These are phyloP conservation scores for Heterobasidion parviporum DNA, from an alignment of 1,284 basidiomycete species.

Conservation along the genomic window DNA sequence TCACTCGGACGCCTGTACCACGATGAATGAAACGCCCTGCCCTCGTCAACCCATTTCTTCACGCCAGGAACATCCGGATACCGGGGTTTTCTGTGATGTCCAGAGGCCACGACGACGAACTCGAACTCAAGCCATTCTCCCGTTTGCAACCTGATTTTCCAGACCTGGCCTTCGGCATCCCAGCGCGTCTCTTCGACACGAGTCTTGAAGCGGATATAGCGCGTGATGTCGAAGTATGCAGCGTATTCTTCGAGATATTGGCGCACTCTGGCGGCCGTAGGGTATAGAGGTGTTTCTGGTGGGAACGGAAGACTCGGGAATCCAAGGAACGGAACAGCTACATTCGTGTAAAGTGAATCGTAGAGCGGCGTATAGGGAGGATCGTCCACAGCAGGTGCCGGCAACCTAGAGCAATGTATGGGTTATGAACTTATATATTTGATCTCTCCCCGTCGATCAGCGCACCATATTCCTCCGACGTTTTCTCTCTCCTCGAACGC, in stretches of 20 bases:
- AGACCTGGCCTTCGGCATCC: constrained; percentile 25
- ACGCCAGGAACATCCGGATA: constrained; percentile 55
- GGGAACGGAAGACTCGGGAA: constrained; percentile 57
- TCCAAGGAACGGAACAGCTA: constrained; percentile 71
- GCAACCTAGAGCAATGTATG: constrained; percentile 33
- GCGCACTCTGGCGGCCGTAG: constrained; percentile 45
- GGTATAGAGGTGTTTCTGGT: constrained; percentile 62
- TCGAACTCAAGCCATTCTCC: constrained; percentile 42
- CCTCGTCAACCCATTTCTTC: constrained; percentile 40
- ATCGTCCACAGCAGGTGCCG: constrained; percentile 38
- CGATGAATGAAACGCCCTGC: constrained; percentile 51
- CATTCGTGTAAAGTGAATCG: constrained; percentile 69
- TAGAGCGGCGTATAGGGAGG: constrained; percentile 65
- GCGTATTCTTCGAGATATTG: constrained; percentile 59
- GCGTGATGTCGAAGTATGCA: constrained; percentile 42
- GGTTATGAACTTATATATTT: not conserved
- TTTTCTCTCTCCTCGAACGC: constrained; percentile 57
- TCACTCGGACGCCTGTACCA: constrained; percentile 54
- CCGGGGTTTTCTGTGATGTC: constrained; percentile 59
- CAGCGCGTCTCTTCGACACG: constrained; percentile 37
- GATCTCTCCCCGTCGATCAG: not conserved
- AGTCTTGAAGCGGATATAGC: constrained; percentile 48
- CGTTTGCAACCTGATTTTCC: constrained; percentile 37
- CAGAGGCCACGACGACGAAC: constrained; percentile 61
- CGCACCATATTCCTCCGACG: constrained; percentile 69